Evolutionary conservation across 2,329 filamentous ascomycete species (phyloP), one percentile per base, ranked within the genome.

Genomic region (Hortaea werneckii): DNA sequence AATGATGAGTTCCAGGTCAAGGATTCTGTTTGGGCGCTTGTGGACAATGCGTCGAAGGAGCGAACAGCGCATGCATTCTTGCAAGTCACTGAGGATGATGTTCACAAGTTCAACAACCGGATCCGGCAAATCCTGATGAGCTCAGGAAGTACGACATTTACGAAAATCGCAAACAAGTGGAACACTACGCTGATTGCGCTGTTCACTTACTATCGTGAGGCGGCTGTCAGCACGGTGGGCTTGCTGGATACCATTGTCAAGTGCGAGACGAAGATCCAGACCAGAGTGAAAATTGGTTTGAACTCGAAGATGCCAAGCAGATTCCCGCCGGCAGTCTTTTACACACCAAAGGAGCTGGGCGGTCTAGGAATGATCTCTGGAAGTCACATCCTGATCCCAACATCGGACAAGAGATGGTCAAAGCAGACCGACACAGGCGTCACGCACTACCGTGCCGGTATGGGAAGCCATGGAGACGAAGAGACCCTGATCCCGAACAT

Each of bases 161-260:
- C 92, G 40, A 98, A 98, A 76, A 98, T 98, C 61, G 92, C 94
- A 40, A 98, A 98, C 71, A 98, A 98, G 71, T 98, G 94, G 92
- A 98, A 98, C 68, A 98, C 92, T 0, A 92, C 87, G 1, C 69
- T 98, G 55, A 98, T 98, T 59, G 89, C 92, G 0, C 77, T 98
- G 27, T 98, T 98, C 70, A 96, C 92, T 0, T 98, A 98, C 68
- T 98, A 98, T 63, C 87, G 92, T 64, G 92, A 98, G 64, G 92
- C 92, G 41, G 92, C 92, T 11, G 90, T 96, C 1, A 95, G 90
- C 1, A 98, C 94, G 0, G 87, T 96, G 50, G 85, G 87, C 50
- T 74, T 98, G 4, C 77, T 98, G 3, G 92, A 98, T 63, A 95
- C 90, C 0, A 98, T 98, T 57, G 92, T 98, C 64, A 98, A 98